These are phyloP conservation scores for Tritrichomonas foetus DNA, from an alignment of 208 protist genomes.

Conservation along the genomic window DNA sequence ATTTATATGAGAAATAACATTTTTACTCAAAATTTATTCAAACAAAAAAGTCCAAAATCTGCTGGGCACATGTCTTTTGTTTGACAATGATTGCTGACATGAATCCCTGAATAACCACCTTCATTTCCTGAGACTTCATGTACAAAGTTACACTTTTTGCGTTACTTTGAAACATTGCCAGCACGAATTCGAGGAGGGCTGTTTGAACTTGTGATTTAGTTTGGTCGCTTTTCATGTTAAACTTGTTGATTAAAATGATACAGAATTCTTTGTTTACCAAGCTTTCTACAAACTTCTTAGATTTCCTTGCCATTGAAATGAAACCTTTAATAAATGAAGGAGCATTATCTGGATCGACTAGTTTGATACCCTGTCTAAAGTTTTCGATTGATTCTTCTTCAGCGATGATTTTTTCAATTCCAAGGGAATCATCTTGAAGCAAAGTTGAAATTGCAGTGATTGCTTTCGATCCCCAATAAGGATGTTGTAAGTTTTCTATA, in stretches of 20 bases:
- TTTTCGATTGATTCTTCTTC: neutral
- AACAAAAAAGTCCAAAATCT: neutral
- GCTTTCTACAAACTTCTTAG: neutral
- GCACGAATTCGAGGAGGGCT: neutral
- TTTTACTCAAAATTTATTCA: neutral
- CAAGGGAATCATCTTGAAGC: neutral
- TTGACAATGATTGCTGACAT: neutral
- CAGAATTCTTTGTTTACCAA: neutral
- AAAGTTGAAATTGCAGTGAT: neutral
- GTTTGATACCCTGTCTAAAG: neutral
- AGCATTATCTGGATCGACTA: neutral
- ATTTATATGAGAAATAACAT: too few species aligned
- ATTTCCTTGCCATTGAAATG: neutral
- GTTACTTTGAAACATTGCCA: neutral
- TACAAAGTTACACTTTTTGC: neutral
- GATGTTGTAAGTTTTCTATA: neutral
- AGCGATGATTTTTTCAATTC: neutral
- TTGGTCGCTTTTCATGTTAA: neutral
- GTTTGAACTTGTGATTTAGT: neutral
- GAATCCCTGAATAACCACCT: neutral
- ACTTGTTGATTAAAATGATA: neutral
- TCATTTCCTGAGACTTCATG: neutral
- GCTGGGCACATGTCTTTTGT: neutral
- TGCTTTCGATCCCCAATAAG: neutral
- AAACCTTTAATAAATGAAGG: neutral